phyloP scores from a whole-genome alignment of 768 basidiomycete species.

The Cystofilobasidium ferigula region DNA sequence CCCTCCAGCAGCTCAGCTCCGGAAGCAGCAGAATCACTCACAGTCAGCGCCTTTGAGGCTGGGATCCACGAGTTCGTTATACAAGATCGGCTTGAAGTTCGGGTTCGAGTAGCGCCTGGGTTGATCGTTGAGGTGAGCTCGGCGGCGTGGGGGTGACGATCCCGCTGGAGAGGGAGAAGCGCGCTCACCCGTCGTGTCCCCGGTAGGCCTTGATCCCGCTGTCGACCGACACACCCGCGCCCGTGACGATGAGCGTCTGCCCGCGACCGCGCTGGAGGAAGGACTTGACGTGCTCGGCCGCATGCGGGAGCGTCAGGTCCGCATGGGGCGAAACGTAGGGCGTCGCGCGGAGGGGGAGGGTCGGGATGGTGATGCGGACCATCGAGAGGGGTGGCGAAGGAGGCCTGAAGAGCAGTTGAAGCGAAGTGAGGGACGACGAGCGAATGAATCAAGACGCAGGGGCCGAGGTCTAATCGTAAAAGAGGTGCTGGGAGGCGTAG shows the following conservation, averaged over 20 bases:
- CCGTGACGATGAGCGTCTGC: conserved; percentile 66
- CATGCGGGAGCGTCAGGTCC: conserved; percentile 45
- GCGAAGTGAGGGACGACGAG: too few species aligned
- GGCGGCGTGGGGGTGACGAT: background rate
- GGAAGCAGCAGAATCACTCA: too few species aligned
- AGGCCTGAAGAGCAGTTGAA: background rate
- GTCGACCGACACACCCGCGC: conserved; percentile 90
- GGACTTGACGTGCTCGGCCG: conserved; percentile 50
- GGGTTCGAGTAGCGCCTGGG: conserved; percentile 33
- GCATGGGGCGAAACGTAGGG: conserved; percentile 41
- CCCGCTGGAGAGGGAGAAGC: background rate
- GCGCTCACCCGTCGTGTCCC: conserved; percentile 40
- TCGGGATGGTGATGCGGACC: conserved; percentile 67
- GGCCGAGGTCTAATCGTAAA: too few species aligned
- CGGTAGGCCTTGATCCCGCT: conserved; percentile 92
- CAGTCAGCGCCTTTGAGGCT: background rate
- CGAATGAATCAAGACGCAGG: too few species aligned
- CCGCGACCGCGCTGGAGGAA: conserved; percentile 54
- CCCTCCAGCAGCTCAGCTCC: too few species aligned
- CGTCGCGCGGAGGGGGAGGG: conserved; percentile 54
- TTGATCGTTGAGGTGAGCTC: background rate
- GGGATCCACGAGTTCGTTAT: background rate
- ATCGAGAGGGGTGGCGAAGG: background rate
- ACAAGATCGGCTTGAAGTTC: conserved; percentile 33
- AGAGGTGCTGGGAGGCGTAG: too few species aligned